Evolutionary conservation across 257 asterid genomes (phyloP), one percentile per base, ranked within the genome.

Genomic region (Galeopsis tetrahit): DNA sequence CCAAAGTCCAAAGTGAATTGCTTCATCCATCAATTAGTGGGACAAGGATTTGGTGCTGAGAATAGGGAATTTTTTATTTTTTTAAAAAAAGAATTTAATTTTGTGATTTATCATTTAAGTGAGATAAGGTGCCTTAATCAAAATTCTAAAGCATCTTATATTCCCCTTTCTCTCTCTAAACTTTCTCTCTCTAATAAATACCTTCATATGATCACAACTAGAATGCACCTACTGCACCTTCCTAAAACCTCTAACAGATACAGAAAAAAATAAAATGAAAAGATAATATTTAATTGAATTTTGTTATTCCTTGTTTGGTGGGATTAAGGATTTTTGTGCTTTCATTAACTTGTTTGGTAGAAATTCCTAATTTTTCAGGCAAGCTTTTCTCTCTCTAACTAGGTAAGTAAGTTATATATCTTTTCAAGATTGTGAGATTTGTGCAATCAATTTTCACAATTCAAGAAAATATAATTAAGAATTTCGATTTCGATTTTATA

Each of bases 61-160:
- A 78, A 78, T 75, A 78, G 71, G 63, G 73, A 63, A 71, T 76
- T n/a, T 49, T 2, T 49, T 2, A 0, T 61, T 66, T 15, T 44
- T 13, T 15, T 40, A 58, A 46, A 46, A n/a, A n/a, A n/a, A n/a
- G 57, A 40, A 79, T 60, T 74, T 68, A 81, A 84, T 43, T 43
- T 3, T 10, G 21, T 59, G 75, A 46, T 46, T 21, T 21, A 21
- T 67, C 52, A 42, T 80, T 78, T 65, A 55, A 71, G 80, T 74
- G 76, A 86, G 77, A 79, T 75, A 81, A 76, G 78, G 80, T 79
- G 17, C 87, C 35, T 10, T 75, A 75, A 71, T 80, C 79, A 73
- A 68, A 61, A 83, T 76, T 85, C 85, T 70, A 46, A 70, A 52
- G 78, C 43, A 58, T 43, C 57, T 78, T 13, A 44, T 57, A 63